phyloP scores from a whole-genome alignment of 129 eudicot genomes.

The Tagetes patula region DNA sequence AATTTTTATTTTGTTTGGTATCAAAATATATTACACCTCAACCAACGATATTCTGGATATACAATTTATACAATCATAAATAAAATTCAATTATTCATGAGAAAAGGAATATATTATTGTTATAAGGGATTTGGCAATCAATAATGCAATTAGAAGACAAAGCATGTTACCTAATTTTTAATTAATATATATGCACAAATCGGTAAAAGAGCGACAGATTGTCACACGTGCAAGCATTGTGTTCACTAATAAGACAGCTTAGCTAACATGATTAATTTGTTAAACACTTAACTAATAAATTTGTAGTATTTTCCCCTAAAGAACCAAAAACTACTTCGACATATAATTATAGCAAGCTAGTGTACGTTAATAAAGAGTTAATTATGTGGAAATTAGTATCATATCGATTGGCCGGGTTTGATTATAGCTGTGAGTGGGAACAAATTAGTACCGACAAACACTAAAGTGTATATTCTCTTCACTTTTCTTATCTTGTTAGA shows the following conservation, averaged over 20 bases:
- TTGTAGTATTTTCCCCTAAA: neutral
- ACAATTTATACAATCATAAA: neutral
- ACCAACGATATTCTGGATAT: neutral
- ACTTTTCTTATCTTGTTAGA: no score
- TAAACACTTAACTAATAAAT: neutral
- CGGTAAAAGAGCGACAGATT: constrained; percentile 21
- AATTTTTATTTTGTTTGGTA: neutral
- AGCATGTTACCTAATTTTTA: constrained; percentile 33
- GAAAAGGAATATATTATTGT: constrained; percentile 22
- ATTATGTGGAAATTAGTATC: no score
- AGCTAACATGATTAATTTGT: constrained; percentile 15
- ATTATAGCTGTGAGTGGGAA: no score
- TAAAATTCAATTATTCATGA: constrained; percentile 2
- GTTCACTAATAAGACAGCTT: constrained; percentile 32
- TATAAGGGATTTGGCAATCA: constrained; percentile 24
- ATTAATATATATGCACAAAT: neutral
- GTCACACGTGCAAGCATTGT: constrained; percentile 34
- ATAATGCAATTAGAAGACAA: constrained; percentile 30
- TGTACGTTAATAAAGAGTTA: no score
- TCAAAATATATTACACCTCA: neutral
- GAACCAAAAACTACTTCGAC: no score
- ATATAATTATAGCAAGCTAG: no score
- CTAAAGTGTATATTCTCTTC: no score
- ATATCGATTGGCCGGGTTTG: no score
- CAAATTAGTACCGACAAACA: no score